These are phyloP conservation scores for Plectosphaerella cucumerina DNA, from an alignment of 2,329 filamentous ascomycete species.

Conservation along the genomic window DNA sequence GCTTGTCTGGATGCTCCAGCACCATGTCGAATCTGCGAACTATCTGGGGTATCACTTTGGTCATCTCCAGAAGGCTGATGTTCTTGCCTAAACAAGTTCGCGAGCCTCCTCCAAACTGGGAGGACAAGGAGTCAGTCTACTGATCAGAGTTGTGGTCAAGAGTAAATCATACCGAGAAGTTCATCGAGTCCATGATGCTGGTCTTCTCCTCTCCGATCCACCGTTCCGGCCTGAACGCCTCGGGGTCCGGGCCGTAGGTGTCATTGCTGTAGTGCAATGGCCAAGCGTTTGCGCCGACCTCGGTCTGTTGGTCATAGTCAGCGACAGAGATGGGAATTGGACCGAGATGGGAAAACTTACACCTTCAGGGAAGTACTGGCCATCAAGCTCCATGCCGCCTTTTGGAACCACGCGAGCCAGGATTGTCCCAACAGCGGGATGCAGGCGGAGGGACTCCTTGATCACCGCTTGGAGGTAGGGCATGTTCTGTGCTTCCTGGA, in stretches of 20 bases:
- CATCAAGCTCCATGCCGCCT: conserved; percentile 35
- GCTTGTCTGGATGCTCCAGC: no score
- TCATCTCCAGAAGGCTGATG: not conserved
- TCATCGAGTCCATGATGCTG: not conserved
- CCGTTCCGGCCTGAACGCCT: conserved; percentile 32
- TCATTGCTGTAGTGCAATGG: conserved; percentile 32
- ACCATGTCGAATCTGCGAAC: not conserved
- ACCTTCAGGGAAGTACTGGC: conserved; percentile 21
- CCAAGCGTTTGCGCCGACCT: conserved; percentile 36
- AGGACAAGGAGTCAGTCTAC: no score
- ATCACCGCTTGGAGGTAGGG: conserved; percentile 48
- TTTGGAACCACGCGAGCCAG: conserved; percentile 42
- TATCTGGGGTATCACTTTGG: not conserved
- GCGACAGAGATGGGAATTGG: not conserved
- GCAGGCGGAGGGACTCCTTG: conserved; percentile 47
- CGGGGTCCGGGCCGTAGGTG: conserved; percentile 32
- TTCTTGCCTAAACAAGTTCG: not conserved
- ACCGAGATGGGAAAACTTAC: conserved; percentile 9
- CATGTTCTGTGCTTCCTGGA: conserved; percentile 22
- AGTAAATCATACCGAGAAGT: no score
- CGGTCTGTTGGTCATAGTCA: conserved; percentile 11
- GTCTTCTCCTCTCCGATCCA: conserved; percentile 15
- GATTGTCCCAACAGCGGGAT: conserved; percentile 41
- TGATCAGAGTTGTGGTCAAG: no score
- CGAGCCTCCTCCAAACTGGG: not conserved